Evolutionary conservation across 257 asterid species (phyloP).

Genomic region (Verbascum thapsus): DNA sequence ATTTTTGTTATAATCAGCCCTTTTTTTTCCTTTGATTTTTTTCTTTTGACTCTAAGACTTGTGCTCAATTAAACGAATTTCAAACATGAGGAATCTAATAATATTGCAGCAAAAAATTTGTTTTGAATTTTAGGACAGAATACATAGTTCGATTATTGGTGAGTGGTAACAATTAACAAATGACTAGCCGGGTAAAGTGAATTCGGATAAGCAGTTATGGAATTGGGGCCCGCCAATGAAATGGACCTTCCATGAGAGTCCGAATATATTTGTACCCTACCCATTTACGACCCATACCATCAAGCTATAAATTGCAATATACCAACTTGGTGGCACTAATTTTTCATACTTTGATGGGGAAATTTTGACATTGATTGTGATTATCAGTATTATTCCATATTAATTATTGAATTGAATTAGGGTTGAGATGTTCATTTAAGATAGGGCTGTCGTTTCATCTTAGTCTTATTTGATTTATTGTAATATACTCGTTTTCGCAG

Average conservation of each 20-base stretch:
- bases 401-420: slow-evolving; percentile 10
- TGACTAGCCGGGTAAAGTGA: slow-evolving; percentile 35
- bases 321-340: slow-evolving; percentile 31
- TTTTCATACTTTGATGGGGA: slow-evolving; percentile 28
- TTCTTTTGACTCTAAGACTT: too few species aligned
- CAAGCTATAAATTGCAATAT: slow-evolving; percentile 29
- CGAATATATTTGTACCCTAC: slow-evolving; percentile 43
- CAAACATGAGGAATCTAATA: not conserved
- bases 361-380: slow-evolving; percentile 12
- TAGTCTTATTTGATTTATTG: too few species aligned
- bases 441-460: not conserved
- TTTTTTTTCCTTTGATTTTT: too few species aligned
- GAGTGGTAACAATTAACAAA: too few species aligned
- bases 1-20: too few species aligned
- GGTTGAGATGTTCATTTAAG: not conserved
- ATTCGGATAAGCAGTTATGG: slow-evolving; percentile 22
- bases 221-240: slow-evolving; percentile 29
- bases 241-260: slow-evolving; percentile 33
- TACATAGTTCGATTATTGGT: slow-evolving; percentile 32
- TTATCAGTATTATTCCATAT: slow-evolving; percentile 20
- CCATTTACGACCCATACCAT: slow-evolving; percentile 26
- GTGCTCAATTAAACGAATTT: too few species aligned
- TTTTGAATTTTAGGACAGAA: slow-evolving; percentile 6
- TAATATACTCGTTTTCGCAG: too few species aligned
- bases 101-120: not conserved